Base-by-base conservation (phyloP, 352 stramenopile genomes). In the Globisporangium megalacanthum region DNA sequence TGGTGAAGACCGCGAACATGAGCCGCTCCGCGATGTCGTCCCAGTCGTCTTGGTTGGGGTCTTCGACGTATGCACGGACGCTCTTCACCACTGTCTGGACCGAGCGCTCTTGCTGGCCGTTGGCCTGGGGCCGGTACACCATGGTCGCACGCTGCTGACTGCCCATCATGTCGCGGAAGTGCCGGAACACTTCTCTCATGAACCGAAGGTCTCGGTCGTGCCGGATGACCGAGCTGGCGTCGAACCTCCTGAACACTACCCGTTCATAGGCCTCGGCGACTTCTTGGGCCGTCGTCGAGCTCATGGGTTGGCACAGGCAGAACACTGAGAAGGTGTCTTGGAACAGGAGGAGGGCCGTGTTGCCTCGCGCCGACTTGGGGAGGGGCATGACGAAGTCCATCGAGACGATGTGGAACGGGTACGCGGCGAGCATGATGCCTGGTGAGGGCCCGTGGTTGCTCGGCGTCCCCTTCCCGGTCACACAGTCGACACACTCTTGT, bases 161-260 rank as follows among this genome's bases (percentile, higher is more conserved):
- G 3, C 35, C 35, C 35, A 13, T 39, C 35, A 39, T 39, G 35
- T 13, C 35, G 10, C 6, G 35, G 35, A 39, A 39, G 35, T 39
- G 35, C 6, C 6, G 3, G 35, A 39, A 39, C 35, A 39, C 35
- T 1, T 39, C 35, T 2, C 35, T 39, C 35, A 8, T 73, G 45
- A 75, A 79, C 0, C 49, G 9, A 0, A 60, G 61, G 13, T 75
- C 67, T 1, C 61, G 64, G 22, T 75, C 66, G 13, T 65, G 61
- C 0, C 62, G 59, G 8, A 73, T 63, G 10, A 65, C 0, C 0
- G 56, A 25, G 17, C 56, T 68, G 0, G 67, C 67, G 4, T 67
- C 70, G 17, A 68, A 75, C 6, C 54, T 37, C 2, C 52, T 37
- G 53, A 66, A 70, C 8, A 78, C 60, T 0, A 57, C 45, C 42